Percentiles rank a stretch among this genome's conserved stretches.
These are phyloP conservation scores for Lepidopterella palustris DNA, from an alignment of 495 filamentous ascomycete genomes.

Conservation along the genomic window DNA sequence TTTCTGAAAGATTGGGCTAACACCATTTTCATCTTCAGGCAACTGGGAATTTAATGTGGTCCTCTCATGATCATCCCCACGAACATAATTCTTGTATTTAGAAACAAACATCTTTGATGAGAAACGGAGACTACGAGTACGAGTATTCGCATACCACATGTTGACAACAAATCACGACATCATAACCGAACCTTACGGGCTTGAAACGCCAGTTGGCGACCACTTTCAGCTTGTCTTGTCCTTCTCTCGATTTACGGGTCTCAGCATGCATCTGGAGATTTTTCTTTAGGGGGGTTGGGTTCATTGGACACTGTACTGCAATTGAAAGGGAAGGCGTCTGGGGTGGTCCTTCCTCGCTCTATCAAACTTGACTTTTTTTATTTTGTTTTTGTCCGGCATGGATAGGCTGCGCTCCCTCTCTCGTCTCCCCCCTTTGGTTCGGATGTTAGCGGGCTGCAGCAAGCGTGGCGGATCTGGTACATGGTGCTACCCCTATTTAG, in stretches of 20 bases:
- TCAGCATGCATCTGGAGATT: neutral
- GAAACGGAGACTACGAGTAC: neutral
- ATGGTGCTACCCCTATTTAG: neutral
- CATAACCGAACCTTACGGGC: neutral
- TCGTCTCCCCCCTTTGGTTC: neutral
- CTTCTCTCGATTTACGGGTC: neutral
- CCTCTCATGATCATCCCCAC: neutral
- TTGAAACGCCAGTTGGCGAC: neutral
- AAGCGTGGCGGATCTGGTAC: neutral
- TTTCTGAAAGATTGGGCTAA: neutral
- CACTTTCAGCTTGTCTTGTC: neutral
- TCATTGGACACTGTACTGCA: neutral
- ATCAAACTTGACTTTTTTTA: neutral
- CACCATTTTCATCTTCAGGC: neutral
- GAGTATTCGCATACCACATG: neutral
- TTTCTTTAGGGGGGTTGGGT: neutral
- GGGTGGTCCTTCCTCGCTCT: neutral
- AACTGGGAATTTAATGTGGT: constrained; percentile 1
- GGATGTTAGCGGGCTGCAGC: neutral
- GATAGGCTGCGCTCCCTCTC: neutral
- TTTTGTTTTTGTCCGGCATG: neutral
- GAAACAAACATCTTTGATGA: neutral
- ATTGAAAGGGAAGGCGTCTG: neutral
- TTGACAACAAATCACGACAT: too few species aligned
- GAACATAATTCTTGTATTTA: neutral